These are phyloP conservation scores for Talaromyces nanjingensis DNA, from an alignment of 495 filamentous ascomycete species.

Conservation along the genomic window DNA sequence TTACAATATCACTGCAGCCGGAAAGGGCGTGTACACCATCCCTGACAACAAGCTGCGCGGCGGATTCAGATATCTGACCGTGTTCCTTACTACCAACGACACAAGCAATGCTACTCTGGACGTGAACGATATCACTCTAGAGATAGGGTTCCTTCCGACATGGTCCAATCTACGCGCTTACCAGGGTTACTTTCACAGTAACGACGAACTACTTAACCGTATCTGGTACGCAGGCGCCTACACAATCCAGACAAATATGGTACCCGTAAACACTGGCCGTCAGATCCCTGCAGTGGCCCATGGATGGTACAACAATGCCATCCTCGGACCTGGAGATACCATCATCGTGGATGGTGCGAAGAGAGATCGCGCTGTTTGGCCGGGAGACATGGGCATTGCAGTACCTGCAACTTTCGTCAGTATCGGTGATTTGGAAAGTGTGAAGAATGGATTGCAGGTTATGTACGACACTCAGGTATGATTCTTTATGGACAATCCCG, in stretches of 20 bases:
- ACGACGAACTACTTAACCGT: slow-evolving; percentile 52
- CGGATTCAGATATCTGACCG: slow-evolving; percentile 55
- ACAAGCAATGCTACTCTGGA: slow-evolving; percentile 24
- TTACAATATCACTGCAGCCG: slow-evolving; percentile 39
- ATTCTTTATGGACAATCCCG: neutral
- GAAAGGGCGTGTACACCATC: slow-evolving; percentile 42
- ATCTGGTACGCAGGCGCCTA: slow-evolving; percentile 63
- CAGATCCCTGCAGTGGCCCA: slow-evolving; percentile 38
- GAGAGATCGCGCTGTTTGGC: slow-evolving; percentile 52
- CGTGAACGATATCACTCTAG: slow-evolving; percentile 36
- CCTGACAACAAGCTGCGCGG: slow-evolving; percentile 47
- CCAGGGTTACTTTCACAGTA: slow-evolving; percentile 56
- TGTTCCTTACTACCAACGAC: slow-evolving; percentile 32
- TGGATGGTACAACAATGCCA: slow-evolving; percentile 52
- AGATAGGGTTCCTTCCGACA: slow-evolving; percentile 54
- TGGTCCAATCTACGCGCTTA: slow-evolving; percentile 58
- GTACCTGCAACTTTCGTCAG: slow-evolving; percentile 50
- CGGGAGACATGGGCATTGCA: slow-evolving; percentile 56
- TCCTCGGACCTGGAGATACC: slow-evolving; percentile 44
- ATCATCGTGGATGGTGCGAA: slow-evolving; percentile 55
- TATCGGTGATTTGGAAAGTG: slow-evolving; percentile 51
- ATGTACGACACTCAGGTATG: slow-evolving; percentile 53
- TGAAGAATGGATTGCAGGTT: slow-evolving; percentile 53
- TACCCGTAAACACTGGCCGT: slow-evolving; percentile 47
- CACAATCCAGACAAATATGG: slow-evolving; percentile 53